Conservation (phyloP, 805 yeast genomes). For the Nakazawaea ambrosiae region DNA sequence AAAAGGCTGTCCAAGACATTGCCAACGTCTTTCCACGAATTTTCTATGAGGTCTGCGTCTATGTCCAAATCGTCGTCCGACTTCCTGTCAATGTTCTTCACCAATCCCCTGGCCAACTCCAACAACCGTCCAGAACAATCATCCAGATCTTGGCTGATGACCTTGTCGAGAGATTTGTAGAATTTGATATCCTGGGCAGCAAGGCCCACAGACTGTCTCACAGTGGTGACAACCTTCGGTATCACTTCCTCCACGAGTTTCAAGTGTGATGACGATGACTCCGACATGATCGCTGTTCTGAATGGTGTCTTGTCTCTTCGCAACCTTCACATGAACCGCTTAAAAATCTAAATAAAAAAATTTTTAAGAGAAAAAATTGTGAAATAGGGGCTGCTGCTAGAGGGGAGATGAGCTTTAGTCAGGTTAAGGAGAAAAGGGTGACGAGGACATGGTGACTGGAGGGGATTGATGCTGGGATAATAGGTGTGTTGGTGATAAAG, state of each 20-base stretch:
- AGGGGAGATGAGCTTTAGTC: too few relatives aligned
- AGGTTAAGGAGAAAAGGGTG: too few relatives aligned
- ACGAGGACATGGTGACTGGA: too few relatives aligned
- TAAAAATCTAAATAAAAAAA: too few relatives aligned
- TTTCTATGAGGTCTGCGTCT: constrained; percentile 37
- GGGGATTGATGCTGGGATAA: too few relatives aligned
- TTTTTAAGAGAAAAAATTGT: too few relatives aligned
- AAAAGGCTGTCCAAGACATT: constrained; percentile 61
- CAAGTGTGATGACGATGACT: too few relatives aligned
- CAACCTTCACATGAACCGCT: too few relatives aligned
- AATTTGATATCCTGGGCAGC: constrained; percentile 81
- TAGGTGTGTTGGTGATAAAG: too few relatives aligned
- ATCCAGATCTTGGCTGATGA: constrained; percentile 32
- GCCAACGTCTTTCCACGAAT: constrained; percentile 57
- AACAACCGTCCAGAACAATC: constrained; percentile 35
- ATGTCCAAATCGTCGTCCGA: constrained; percentile 22
- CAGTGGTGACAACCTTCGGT: constrained; percentile 45
- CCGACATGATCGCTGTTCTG: too few relatives aligned
- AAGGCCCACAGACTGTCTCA: constrained; percentile 61
- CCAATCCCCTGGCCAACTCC: constrained; percentile 37
- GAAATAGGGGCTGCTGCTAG: too few relatives aligned
- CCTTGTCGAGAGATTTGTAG: constrained; percentile 52
- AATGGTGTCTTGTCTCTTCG: too few relatives aligned
- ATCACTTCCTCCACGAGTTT: constrained; percentile 28
- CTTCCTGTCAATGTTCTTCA: constrained; percentile 28